phyloP scores from a whole-genome alignment of 108 stramenopile species.

The Bacterosira constricta region DNA sequence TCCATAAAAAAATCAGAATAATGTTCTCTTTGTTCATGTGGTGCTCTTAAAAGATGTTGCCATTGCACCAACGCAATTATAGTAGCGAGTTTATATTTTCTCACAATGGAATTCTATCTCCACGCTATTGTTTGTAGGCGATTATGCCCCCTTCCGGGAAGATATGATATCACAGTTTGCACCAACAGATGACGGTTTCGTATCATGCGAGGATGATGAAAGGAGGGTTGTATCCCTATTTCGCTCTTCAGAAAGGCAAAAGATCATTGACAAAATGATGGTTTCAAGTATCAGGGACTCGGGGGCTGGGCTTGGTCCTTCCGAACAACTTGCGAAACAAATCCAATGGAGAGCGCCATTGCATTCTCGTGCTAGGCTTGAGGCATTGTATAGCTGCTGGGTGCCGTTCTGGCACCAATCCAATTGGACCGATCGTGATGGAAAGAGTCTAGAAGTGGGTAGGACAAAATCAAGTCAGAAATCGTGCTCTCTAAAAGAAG shows the following conservation, averaged over 20 bases:
- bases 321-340: constrained; percentile 79
- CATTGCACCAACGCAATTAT: neutral
- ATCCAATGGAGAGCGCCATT: constrained; percentile 80
- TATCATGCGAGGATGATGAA: constrained; percentile 53
- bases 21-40: too few relatives aligned
- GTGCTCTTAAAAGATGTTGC: too few relatives aligned
- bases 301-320: constrained; percentile 86
- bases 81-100: neutral
- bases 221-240: constrained; percentile 70
- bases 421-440: constrained; percentile 63
- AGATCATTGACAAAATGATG: constrained; percentile 91
- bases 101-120: neutral
- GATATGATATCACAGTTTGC: constrained; percentile 63
- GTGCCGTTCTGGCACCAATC: constrained; percentile 71
- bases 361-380: constrained; percentile 84
- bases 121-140: constrained; percentile 12
- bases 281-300: constrained; percentile 87
- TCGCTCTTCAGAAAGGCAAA: constrained; percentile 81
- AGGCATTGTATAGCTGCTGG: constrained; percentile 75
- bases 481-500: neutral
- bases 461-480: neutral
- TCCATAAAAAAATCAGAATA: too few relatives aligned
- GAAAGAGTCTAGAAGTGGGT: constrained; percentile 39
- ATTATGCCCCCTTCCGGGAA: constrained; percentile 82
- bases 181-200: constrained; percentile 57